Evolutionary conservation across 2,329 filamentous ascomycete genomes (phyloP).

Genomic region (Zymoseptoria passerinii): DNA sequence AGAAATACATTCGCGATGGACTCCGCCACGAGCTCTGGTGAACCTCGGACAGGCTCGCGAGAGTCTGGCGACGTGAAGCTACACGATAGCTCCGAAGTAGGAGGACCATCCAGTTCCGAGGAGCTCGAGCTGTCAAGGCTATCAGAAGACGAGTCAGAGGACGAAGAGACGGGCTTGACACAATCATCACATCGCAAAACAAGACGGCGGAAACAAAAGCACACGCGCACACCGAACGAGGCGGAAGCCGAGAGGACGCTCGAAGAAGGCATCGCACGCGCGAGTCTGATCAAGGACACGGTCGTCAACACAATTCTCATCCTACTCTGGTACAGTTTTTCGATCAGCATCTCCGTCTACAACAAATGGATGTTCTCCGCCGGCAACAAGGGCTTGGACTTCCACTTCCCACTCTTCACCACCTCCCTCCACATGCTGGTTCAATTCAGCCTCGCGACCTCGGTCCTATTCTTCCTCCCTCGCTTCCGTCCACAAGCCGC

Average conservation of each 20-base stretch:
- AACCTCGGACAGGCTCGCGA: neutral
- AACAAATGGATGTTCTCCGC: constrained; percentile 99
- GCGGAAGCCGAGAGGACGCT: constrained; percentile 45
- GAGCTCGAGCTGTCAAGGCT: constrained; percentile 53
- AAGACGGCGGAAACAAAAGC: constrained; percentile 57
- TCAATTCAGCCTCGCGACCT: constrained; percentile 70
- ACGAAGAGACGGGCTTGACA: constrained; percentile 84
- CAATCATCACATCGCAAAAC: constrained; percentile 57
- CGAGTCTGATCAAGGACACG: constrained; percentile 60
- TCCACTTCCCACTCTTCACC: constrained; percentile 90
- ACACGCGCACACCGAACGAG: constrained; percentile 59
- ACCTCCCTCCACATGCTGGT: constrained; percentile 94
- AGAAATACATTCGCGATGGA: neutral
- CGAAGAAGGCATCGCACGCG: constrained; percentile 60
- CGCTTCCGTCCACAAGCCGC: constrained; percentile 57
- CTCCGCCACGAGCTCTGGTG: neutral
- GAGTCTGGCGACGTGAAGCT: constrained; percentile 1
- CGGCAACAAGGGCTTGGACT: constrained; percentile 60
- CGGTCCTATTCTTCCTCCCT: constrained; percentile 75
- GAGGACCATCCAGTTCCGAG: constrained; percentile 27
- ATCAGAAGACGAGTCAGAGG: constrained; percentile 43
- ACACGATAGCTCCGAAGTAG: constrained; percentile 4
- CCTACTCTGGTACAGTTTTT: constrained; percentile 80
- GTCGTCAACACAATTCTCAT: constrained; percentile 75
- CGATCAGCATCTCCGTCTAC: constrained; percentile 90